Evolutionary conservation across 78 protist species (phyloP).

Genomic region (Polysphondylium violaceum): DNA sequence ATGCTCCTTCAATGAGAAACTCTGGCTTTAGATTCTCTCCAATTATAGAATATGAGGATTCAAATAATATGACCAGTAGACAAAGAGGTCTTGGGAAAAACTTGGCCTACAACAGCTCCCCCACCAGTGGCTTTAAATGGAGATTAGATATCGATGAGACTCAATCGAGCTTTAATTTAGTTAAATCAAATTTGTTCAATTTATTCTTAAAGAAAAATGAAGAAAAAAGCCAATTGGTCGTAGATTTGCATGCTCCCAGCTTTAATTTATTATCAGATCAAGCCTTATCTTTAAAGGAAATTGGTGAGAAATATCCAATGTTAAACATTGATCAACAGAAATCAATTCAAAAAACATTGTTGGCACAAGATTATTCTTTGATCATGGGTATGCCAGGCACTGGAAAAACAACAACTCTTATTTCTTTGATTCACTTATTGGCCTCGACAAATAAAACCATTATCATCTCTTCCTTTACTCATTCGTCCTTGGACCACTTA

Average conservation of each 20-base stretch:
- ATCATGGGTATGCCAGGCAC: constrained; percentile 94
- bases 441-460: constrained; percentile 42
- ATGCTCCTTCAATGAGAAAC: background rate
- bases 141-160: constrained; percentile 52
- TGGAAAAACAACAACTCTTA: constrained; percentile 90
- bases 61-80: background rate
- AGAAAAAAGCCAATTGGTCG: constrained; percentile 5
- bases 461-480: constrained; percentile 87
- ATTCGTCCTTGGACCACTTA: constrained; percentile 88
- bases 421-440: constrained; percentile 25
- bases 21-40: background rate
- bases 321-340: constrained; percentile 22
- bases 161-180: background rate
- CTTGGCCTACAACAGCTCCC: background rate
- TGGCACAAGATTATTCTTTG: constrained; percentile 84
- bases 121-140: background rate
- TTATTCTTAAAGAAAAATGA: constrained; percentile 14
- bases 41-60: constrained; percentile 51
- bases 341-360: constrained; percentile 26
- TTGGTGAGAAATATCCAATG: constrained; percentile 2
- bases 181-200: constrained; percentile 54
- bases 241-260: constrained; percentile 22
- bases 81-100: background rate
- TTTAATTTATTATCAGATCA: background rate
- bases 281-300: background rate